phyloP scores from a whole-genome alignment of 345 rosid species.

The Brassica cretica region DNA sequence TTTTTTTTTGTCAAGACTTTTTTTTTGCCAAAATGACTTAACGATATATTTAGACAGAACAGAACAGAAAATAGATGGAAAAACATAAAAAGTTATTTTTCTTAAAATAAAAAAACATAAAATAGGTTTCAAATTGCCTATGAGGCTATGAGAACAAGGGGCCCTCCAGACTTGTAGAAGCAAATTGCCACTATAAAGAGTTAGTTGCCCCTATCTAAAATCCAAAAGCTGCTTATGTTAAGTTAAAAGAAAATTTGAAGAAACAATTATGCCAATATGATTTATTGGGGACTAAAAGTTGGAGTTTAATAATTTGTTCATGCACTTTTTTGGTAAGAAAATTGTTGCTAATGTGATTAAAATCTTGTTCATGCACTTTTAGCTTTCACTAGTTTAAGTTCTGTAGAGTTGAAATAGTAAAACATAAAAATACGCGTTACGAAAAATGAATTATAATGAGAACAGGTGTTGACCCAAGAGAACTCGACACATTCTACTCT shows the following conservation, averaged over 20 bases:
- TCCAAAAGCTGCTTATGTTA: conserved; percentile 30
- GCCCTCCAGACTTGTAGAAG: conserved; percentile 28
- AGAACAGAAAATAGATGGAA: conserved; percentile 2
- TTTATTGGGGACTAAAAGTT: conserved; percentile 26
- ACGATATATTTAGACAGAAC: not conserved
- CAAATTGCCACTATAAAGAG: conserved; percentile 35
- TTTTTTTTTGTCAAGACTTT: too few relatives aligned
- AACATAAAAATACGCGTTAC: not conserved
- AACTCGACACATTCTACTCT: not conserved
- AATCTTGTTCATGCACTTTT: conserved; percentile 26
- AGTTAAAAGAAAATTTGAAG: not conserved
- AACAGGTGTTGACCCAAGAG: not conserved
- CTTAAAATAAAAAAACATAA: not conserved
- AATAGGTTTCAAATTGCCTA: conserved; percentile 23
- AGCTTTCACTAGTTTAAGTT: conserved; percentile 12
- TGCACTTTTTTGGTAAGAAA: conserved; percentile 15
- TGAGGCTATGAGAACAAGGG: conserved; percentile 30
- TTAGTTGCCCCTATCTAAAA: conserved; percentile 32
- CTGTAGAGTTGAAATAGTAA: conserved; percentile 2
- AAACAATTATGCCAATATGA: conserved; percentile 10
- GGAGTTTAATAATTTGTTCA: conserved; percentile 9
- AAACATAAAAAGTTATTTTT: not conserved
- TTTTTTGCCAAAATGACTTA: not conserved
- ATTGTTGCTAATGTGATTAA: not conserved
- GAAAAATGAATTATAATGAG: not conserved